Conservation (phyloP, 768 basidiomycete genomes). For the Suillus luteus region DNA sequence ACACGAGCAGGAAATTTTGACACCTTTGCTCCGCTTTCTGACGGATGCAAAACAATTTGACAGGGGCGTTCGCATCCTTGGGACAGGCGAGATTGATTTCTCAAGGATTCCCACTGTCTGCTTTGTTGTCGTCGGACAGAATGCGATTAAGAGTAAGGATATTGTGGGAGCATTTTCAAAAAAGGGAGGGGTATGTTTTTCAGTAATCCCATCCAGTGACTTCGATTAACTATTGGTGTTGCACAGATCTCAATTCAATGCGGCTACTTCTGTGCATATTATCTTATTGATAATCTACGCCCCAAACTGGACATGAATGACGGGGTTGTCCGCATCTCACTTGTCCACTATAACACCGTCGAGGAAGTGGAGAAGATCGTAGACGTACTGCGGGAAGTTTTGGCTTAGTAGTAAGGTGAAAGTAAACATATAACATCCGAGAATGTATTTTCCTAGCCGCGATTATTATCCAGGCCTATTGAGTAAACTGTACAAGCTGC, state of each 20-base stretch:
- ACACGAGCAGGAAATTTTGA: slow-evolving; percentile 61
- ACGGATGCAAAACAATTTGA: slow-evolving; percentile 48
- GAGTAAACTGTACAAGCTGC: background rate
- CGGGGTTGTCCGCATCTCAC: slow-evolving; percentile 71
- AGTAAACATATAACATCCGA: background rate
- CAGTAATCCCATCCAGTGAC: background rate
- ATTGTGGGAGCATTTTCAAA: slow-evolving; percentile 68
- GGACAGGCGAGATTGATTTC: slow-evolving; percentile 47
- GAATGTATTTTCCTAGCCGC: background rate
- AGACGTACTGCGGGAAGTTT: slow-evolving; percentile 50
- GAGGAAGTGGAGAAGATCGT: slow-evolving; percentile 68
- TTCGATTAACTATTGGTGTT: slow-evolving; percentile 9
- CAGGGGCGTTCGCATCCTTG: slow-evolving; percentile 69
- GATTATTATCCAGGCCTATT: background rate
- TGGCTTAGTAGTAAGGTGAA: slow-evolving; percentile 26
- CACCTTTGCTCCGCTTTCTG: slow-evolving; percentile 58
- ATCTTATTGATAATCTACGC: slow-evolving; percentile 51
- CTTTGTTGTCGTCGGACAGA: slow-evolving; percentile 67
- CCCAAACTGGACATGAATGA: slow-evolving; percentile 63
- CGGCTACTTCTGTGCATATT: slow-evolving; percentile 79
- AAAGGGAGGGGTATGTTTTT: slow-evolving; percentile 55
- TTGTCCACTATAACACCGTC: slow-evolving; percentile 80
- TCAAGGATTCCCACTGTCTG: slow-evolving; percentile 66
- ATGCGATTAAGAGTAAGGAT: slow-evolving; percentile 57
- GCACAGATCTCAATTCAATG: slow-evolving; percentile 74